Evolutionary conservation across 2,329 filamentous ascomycete genomes (phyloP).

Genomic region (Colletotrichum sp.): DNA sequence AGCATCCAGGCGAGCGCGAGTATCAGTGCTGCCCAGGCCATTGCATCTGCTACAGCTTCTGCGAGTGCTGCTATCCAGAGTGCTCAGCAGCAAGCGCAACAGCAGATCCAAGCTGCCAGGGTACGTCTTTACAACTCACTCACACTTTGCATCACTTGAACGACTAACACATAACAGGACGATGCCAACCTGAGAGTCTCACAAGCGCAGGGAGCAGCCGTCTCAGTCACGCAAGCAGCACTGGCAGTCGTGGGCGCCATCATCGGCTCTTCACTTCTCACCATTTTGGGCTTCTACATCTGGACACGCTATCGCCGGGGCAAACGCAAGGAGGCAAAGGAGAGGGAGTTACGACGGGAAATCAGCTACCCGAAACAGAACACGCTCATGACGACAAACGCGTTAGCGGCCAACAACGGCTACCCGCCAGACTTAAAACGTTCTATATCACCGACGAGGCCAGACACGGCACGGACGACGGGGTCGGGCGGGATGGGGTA

Average conservation of each 20-base stretch:
- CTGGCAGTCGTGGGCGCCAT: slow-evolving; percentile 47
- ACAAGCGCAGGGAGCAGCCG: slow-evolving; percentile 40
- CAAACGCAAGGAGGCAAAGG: slow-evolving; percentile 21
- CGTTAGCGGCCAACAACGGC: slow-evolving; percentile 9
- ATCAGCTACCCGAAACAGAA: slow-evolving; percentile 28
- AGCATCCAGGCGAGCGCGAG: slow-evolving; percentile 25
- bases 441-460: neutral
- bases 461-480: slow-evolving; percentile 20
- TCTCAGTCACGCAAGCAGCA: slow-evolving; percentile 46
- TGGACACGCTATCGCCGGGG: slow-evolving; percentile 33
- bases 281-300: slow-evolving; percentile 39
- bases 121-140: neutral
- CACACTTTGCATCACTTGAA: no score
- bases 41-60: slow-evolving; percentile 30
- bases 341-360: neutral
- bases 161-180: neutral
- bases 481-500: slow-evolving; percentile 3
- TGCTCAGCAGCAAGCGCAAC: slow-evolving; percentile 13
- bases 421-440: slow-evolving; percentile 30
- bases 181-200: slow-evolving; percentile 35
- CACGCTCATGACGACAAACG: slow-evolving; percentile 18
- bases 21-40: slow-evolving; percentile 27
- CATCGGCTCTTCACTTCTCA: slow-evolving; percentile 45
- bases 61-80: slow-evolving; percentile 25
- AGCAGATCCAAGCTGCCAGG: slow-evolving; percentile 8